Percentiles rank a stretch among this genome's conserved stretches.
These are phyloP conservation scores for Carallia brachiata DNA, from an alignment of 345 rosid species.

Conservation along the genomic window DNA sequence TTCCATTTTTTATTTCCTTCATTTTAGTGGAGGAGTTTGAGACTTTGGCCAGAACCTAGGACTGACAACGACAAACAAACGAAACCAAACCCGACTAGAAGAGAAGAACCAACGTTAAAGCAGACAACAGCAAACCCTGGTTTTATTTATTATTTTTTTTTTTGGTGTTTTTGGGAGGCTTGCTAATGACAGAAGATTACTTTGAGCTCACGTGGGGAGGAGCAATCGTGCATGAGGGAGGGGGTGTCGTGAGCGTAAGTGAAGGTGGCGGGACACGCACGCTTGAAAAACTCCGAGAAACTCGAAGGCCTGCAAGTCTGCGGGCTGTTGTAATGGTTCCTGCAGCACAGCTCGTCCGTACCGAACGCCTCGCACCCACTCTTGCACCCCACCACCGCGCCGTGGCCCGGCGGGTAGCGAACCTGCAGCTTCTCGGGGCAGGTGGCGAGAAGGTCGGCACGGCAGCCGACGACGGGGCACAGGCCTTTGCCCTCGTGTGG, in stretches of 20 bases:
- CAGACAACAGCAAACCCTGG: too few species aligned
- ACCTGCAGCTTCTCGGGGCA: slow-evolving; percentile 64
- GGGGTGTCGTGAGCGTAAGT: slow-evolving; percentile 88
- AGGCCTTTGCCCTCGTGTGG: slow-evolving; percentile 87
- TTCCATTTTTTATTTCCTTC: too few species aligned
- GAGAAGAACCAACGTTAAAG: too few species aligned
- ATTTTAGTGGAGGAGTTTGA: too few species aligned
- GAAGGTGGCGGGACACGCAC: slow-evolving; percentile 77
- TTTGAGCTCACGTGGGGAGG: slow-evolving; percentile 90
- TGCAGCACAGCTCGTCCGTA: slow-evolving; percentile 85
- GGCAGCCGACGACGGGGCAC: slow-evolving; percentile 90
- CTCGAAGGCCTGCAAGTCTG: slow-evolving; percentile 68
- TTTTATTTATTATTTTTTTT: not conserved
- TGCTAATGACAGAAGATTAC: slow-evolving; percentile 78
- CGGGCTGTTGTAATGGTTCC: slow-evolving; percentile 74
- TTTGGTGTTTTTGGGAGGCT: too few species aligned
- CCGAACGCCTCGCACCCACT: slow-evolving; percentile 84
- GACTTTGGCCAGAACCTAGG: too few species aligned
- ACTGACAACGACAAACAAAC: too few species aligned
- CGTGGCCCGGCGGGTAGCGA: slow-evolving; percentile 37
- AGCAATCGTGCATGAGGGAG: slow-evolving; percentile 79
- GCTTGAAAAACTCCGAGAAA: slow-evolving; percentile 74
- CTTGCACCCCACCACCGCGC: slow-evolving; percentile 79
- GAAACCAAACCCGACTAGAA: too few species aligned
- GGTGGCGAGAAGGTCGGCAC: slow-evolving; percentile 53